Base-by-base conservation (phyloP, 2,329 filamentous ascomycete species). In the Orbilia javanica region DNA sequence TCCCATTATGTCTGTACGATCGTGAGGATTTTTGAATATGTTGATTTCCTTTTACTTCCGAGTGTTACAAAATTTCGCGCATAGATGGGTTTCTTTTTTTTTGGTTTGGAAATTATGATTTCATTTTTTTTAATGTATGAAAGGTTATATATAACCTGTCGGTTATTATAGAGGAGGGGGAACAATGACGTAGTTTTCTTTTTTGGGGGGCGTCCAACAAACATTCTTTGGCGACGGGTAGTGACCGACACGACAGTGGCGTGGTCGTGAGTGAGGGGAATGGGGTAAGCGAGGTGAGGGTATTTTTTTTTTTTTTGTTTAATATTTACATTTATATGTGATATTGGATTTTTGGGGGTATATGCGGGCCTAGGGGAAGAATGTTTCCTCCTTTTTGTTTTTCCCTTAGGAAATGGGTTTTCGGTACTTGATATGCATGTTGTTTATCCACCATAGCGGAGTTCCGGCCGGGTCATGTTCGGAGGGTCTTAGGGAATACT, bases 121-220 rank as follows among this genome's bases (percentile, higher is more conserved):
- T 11, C 13, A 42, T 42, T 42, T 8, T 42, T 11, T 3, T 42
- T 8, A 3, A 42, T 42, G 36, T 42, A 10, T 34, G 3, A 42
- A 11, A 8, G 36, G 6, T 42, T 15, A n/a, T 44, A 44, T 44
- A n/a, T 44, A 3, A 11, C 5, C n/a, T 15, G 15, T 44, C 31
- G 10, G 31, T 34, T n/a, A 34, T 44, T 44, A 44, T 44, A 15
- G 39, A 44, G 15, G 39, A n/a, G 36, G 15, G 39, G 13, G 15
- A n/a, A 48, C 11, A 69, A 69, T 69, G 65, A 69, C 65, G 65
- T 69, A 69, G 34, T 69, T 44, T n/a, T n/a, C n/a, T n/a, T n/a
- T n/a, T 46, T 6, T 25, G 18, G 20, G 34, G 29, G 4, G 5
- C 4, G 13, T 18, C n/a, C 39, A 46, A 46, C 42, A 46, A 20